phyloP scores from a whole-genome alignment of 345 rosid genomes.

The Rhodamnia rubescens region DNA sequence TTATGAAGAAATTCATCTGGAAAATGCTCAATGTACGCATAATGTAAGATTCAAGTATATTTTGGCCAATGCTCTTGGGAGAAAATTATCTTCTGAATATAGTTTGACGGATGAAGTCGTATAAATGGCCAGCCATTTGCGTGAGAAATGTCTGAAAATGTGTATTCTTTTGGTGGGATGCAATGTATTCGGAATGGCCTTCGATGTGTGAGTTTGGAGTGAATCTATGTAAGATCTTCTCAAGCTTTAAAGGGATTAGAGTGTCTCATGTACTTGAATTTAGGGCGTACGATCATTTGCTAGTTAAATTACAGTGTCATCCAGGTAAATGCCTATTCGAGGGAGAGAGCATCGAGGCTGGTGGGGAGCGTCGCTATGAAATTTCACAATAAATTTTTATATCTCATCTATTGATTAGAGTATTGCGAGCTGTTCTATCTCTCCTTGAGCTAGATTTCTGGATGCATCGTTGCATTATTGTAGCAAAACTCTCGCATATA shows the following conservation, averaged over 20 bases:
- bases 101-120: not conserved
- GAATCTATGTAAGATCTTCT: not conserved
- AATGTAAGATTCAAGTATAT: not conserved
- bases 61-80: not conserved
- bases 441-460: not conserved
- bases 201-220: not conserved
- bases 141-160: not conserved
- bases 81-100: not conserved
- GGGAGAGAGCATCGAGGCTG: not conserved
- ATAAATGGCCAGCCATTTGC: not conserved
- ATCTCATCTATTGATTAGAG: not conserved
- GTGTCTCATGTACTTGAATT: not conserved
- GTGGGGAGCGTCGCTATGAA: not conserved
- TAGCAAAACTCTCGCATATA: not conserved
- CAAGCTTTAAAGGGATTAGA: not conserved
- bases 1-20: not conserved
- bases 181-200: not conserved
- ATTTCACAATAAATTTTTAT: not conserved
- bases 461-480: not conserved
- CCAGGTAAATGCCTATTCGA: not conserved
- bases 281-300: not conserved
- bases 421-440: not conserved
- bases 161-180: not conserved
- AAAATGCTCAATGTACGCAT: not conserved
- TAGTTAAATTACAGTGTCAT: not conserved